Base-by-base conservation (phyloP, 2,329 filamentous ascomycete species). In the Cladophialophora psammophila region DNA sequence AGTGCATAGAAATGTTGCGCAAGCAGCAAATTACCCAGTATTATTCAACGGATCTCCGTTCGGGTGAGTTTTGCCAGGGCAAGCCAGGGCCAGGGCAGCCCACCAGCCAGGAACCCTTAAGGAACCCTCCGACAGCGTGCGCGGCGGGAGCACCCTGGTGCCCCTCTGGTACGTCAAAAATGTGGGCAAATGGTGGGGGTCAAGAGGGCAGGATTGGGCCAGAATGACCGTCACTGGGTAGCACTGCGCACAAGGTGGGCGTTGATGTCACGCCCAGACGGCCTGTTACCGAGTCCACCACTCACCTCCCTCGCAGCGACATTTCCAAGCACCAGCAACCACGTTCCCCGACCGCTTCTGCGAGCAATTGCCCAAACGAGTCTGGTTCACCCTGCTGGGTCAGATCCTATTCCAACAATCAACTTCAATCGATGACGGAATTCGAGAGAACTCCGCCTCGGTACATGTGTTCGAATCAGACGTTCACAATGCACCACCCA, bases 1-100 rank as follows among this genome's bases (percentile, higher is more conserved):
- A 58, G 62, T 64, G 62, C 62, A 63, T 36, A 38, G 38, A 38
- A 64, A 58, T 58, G 34, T 31, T 58, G 34, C 36, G 55, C 55
- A 58, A 35, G 13, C 52, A 15, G 52, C 34, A 42, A 20, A 50
- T 26, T 26, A n/a, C n/a, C n/a, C n/a, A n/a, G n/a, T n/a, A 26
- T 26, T 3, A 26, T 50, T 20, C 45, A 50, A 26, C 45, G 45
- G 45, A 50, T 50, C 45, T 50, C 45, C 45, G 45, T 26, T n/a
- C 5, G n/a, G 10, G 5, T 20, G 42, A 48, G 36, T 40, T 40
- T 40, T 40, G 13, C 36, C 36, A 40, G 38, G 48, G 26, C 31
- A 13, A 26, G 13, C 36, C 36, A 40, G 38, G 48, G 26, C 31
- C 31, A 20, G 5, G 42, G n/a, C 40, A n/a, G 45, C 15, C 15